Evolutionary conservation across 441 rosid species (phyloP), one percentile per base, ranked within the genome.

Genomic region (Isatis lusitanica): DNA sequence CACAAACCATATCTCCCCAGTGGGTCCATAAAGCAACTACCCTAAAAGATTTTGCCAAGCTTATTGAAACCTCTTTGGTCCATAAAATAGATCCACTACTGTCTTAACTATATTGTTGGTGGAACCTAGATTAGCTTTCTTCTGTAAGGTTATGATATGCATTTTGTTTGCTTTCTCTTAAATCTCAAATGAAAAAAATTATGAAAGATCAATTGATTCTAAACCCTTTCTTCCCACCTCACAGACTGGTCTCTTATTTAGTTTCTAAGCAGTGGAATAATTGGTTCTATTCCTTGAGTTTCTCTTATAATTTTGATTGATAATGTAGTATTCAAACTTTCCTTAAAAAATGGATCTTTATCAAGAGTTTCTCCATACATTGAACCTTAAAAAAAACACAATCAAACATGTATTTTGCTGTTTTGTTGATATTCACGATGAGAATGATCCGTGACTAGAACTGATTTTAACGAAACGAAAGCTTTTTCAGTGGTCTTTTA

Each of bases 21-120:
- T 68, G 68, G 73, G 48, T 68, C 78, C 74, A 40, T 4, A 42
- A n/a, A 50, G 48, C n/a, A 51, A 50, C 51, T 26, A 21, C 30
- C 71, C 30, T 33, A 55, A 55, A 63, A 43, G 12, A 26, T 50
- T 40, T 71, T 62, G 35, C 11, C 55, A 55, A 72, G 56, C 70
- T 26, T 48, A 48, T 1, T 40, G 26, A 71, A 71, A 39, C 31
- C 3, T 50, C 0, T 40, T 52, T 60, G 61, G 33, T 16, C n/a
- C 0, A 18, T 4, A 9, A n/a, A 5, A 10, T 18, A n/a, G 7
- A 46, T 48, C 13, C 56, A 56, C 4, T 3, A 24, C 8, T 3
- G 3, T 12, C n/a, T 48, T 60, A 15, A 48, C 12, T 13, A 11
- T 7, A 21, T 36, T 47, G 58, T 36, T 59, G 39, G 43, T 31